These are phyloP conservation scores for Trypanosoma grayi DNA, from an alignment of 208 protist genomes.

Conservation along the genomic window DNA sequence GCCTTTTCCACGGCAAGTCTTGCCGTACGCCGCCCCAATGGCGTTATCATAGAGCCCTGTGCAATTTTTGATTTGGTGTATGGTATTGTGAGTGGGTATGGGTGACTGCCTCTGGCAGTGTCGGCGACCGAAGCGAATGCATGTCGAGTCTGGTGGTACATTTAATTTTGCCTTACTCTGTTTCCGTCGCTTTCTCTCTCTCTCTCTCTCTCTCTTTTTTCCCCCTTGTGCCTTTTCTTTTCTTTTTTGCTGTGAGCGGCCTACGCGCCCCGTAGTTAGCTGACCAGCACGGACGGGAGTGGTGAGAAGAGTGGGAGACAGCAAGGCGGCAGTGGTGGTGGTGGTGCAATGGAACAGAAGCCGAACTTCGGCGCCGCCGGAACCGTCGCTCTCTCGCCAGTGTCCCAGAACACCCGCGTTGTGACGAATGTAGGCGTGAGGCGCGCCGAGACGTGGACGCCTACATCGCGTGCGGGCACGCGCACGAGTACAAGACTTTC, in stretches of 20 bases:
- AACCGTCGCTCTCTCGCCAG: background rate
- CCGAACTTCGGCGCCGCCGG: background rate
- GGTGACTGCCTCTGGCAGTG: too few species aligned
- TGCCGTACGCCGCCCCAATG: background rate
- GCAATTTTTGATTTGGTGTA: background rate
- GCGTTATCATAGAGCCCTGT: background rate
- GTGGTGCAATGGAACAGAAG: background rate
- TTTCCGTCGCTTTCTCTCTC: background rate
- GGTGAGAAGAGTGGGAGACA: too few species aligned
- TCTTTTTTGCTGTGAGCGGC: too few species aligned
- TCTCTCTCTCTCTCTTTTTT: conserved; percentile 13
- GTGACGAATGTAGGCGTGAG: background rate
- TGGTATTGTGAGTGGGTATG: background rate
- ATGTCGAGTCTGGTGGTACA: too few species aligned
- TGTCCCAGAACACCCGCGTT: background rate
- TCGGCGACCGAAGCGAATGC: too few species aligned
- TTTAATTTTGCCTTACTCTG: conserved; percentile 7
- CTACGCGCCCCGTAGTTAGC: too few species aligned
- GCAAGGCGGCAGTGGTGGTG: too few species aligned
- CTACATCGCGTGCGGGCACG: background rate
- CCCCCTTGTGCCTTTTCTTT: background rate
- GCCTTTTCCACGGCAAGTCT: too few species aligned
- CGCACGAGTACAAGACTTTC: too few species aligned
- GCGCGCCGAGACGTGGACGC: background rate
- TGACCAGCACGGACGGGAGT: too few species aligned